Evolutionary conservation across 2,329 filamentous ascomycete genomes (phyloP).

Genomic region (Teratosphaeria pseudoeucalypti): DNA sequence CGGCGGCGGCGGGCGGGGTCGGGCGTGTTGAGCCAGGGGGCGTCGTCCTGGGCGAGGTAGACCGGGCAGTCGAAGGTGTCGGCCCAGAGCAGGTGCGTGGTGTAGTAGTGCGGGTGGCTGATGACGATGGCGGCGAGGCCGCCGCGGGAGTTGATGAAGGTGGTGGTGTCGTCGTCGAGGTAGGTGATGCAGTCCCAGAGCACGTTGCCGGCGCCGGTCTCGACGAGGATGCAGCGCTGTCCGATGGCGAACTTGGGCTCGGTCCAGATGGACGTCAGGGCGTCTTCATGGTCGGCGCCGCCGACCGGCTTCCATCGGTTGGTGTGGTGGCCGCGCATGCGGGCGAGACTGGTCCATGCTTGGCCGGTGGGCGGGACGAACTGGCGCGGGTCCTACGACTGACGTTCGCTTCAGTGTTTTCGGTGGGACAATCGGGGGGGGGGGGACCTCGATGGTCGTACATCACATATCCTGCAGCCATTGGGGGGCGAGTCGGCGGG

Average conservation of each 20-base stretch:
- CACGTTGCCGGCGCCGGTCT: constrained; percentile 57
- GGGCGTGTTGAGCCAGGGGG: constrained; percentile 48
- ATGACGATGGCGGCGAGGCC: constrained; percentile 57
- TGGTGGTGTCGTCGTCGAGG: constrained; percentile 54
- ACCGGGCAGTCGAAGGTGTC: constrained; percentile 57
- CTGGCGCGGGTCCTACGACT: constrained; percentile 48
- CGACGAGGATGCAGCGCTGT: constrained; percentile 60
- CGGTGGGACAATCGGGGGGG: not conserved
- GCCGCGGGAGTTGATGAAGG: constrained; percentile 48
- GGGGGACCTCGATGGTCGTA: constrained; percentile 27
- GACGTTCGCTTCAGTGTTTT: not conserved
- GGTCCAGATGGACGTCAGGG: constrained; percentile 36
- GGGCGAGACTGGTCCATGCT: constrained; percentile 51
- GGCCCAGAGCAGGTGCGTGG: constrained; percentile 66
- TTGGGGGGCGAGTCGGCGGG: constrained; percentile 38
- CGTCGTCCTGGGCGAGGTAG: constrained; percentile 57
- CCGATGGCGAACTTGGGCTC: constrained; percentile 55
- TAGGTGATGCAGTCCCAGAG: constrained; percentile 71
- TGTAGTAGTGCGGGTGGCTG: constrained; percentile 69
- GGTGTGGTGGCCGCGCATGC: constrained; percentile 31
- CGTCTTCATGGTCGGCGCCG: constrained; percentile 34
- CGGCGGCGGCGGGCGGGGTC: constrained; percentile 33
- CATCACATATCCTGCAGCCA: constrained; percentile 62
- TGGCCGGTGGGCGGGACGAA: constrained; percentile 57
- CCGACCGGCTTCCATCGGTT: constrained; percentile 42